Percentiles rank a stretch among this genome's conserved stretches.
These are phyloP conservation scores for Anaeromyces robustus DNA, from an alignment of 192 early-diverging fungal species.

Conservation along the genomic window DNA sequence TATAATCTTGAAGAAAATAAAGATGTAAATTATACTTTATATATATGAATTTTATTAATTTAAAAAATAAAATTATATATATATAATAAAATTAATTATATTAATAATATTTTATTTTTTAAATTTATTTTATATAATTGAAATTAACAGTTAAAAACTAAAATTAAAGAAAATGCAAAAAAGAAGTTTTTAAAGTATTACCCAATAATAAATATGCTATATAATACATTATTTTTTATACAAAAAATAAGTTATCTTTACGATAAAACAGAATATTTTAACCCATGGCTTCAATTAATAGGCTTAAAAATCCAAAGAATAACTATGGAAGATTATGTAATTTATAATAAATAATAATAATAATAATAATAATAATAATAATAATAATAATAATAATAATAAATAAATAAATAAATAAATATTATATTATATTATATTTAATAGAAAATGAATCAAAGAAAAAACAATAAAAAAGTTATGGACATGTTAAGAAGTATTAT, in stretches of 20 bases:
- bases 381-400: too few relatives aligned
- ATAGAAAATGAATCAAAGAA: neutral
- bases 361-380: too few relatives aligned
- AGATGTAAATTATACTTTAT: neutral
- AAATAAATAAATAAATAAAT: neutral
- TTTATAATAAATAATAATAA: constrained; percentile 6
- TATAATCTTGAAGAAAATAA: neutral
- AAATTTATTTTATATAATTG: too few relatives aligned
- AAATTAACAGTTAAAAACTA: neutral
- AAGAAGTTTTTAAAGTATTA: constrained; percentile 40
- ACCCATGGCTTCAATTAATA: constrained; percentile 67
- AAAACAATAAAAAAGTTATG: neutral
- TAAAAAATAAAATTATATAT: too few relatives aligned
- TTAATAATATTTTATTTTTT: too few relatives aligned
- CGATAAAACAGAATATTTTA: constrained; percentile 63
- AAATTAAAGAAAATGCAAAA: constrained; percentile 4
- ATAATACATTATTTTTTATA: constrained; percentile 32
- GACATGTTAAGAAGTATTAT: neutral
- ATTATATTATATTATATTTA: neutral
- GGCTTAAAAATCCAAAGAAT: constrained; percentile 65
- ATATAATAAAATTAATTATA: too few relatives aligned
- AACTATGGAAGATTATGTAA: constrained; percentile 66
- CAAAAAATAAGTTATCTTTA: constrained; percentile 75
- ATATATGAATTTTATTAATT: too few relatives aligned
- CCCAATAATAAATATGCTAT: constrained; percentile 53